Conservation (phyloP, 2,329 filamentous ascomycete species). For the Colletotrichum navitas region DNA sequence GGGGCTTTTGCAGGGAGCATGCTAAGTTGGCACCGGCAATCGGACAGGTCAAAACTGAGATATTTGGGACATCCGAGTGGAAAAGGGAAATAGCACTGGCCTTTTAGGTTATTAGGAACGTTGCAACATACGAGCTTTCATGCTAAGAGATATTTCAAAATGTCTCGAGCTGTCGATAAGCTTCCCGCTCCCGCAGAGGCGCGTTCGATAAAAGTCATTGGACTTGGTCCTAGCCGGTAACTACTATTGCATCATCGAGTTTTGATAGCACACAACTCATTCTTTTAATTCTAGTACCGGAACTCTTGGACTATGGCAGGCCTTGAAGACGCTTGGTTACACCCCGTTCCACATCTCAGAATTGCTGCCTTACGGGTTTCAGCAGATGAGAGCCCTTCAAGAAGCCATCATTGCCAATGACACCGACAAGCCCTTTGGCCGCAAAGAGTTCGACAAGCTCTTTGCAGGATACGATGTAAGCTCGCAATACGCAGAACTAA, state of each 20-base stretch:
- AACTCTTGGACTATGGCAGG: constrained; percentile 52
- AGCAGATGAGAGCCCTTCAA: constrained; percentile 47
- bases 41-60: not conserved
- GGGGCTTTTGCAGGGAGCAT: not conserved
- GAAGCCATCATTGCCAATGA: constrained; percentile 49
- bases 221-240: constrained; percentile 38
- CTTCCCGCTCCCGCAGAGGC: constrained; percentile 25
- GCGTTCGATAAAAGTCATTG: constrained; percentile 34
- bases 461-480: constrained; percentile 53
- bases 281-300: constrained; percentile 48
- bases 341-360: constrained; percentile 55
- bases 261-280: not conserved
- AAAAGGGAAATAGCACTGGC: constrained; percentile 26
- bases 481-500: not conserved
- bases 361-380: constrained; percentile 44
- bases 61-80: constrained; percentile 9
- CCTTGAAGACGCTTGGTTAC: constrained; percentile 53
- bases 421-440: constrained; percentile 48
- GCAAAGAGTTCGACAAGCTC: constrained; percentile 56
- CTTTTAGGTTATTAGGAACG: not conserved
- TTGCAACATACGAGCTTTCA: not conserved
- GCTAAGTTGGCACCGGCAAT: constrained; percentile 8
- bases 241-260: not conserved
- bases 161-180: constrained; percentile 36
- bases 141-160: not conserved